Percentiles rank a stretch among this genome's conserved stretches.
phyloP scores from a whole-genome alignment of 2,329 filamentous ascomycete species.

The Pseudogymnoascus sp. region DNA sequence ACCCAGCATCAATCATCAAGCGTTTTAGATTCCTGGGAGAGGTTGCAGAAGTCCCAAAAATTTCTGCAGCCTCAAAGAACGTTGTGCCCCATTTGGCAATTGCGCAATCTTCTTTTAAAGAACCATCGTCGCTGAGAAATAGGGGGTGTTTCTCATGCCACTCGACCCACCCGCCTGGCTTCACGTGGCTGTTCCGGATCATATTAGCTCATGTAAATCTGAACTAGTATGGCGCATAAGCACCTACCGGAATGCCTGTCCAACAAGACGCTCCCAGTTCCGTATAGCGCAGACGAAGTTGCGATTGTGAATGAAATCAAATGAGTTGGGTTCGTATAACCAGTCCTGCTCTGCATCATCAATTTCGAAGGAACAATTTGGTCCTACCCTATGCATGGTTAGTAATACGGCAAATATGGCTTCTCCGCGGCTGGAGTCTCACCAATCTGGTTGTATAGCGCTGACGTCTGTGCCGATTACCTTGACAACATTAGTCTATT shows the following conservation, averaged over 20 bases:
- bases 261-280: neutral
- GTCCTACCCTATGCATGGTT: slow-evolving; percentile 10
- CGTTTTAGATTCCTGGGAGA: neutral
- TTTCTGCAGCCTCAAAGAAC: slow-evolving; percentile 34
- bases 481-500: neutral
- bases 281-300: neutral
- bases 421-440: neutral
- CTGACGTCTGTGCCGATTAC: slow-evolving; percentile 3
- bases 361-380: slow-evolving; percentile 20
- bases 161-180: slow-evolving; percentile 6
- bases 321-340: slow-evolving; percentile 11
- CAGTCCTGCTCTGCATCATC: slow-evolving; percentile 19
- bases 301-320: slow-evolving; percentile 18
- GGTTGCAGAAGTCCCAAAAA: slow-evolving; percentile 24
- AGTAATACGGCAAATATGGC: neutral
- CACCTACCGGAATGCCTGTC: neutral
- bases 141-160: neutral
- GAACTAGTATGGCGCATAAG: neutral
- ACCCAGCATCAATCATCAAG: slow-evolving; percentile 29
- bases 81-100: slow-evolving; percentile 17
- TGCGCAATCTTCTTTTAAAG: slow-evolving; percentile 16
- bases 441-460: slow-evolving; percentile 8
- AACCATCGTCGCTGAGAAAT: neutral
- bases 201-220: neutral
- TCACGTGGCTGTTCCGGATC: neutral